phyloP scores from a whole-genome alignment of 1,139 yeast genomes.

The Suhomyces maxii region DNA sequence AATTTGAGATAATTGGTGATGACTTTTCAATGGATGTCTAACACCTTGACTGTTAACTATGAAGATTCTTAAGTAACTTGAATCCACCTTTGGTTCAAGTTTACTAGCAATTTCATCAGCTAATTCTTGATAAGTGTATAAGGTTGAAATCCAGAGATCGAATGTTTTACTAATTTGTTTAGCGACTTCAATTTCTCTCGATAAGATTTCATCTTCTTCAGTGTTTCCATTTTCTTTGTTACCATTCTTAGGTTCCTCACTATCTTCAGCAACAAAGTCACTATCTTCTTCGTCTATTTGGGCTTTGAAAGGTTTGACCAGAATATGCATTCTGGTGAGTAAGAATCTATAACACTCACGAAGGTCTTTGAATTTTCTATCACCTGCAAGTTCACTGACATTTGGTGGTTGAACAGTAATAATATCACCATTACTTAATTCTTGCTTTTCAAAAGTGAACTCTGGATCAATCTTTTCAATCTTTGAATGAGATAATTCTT shows the following conservation, averaged over 20 bases:
- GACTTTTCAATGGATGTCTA: conserved; percentile 48
- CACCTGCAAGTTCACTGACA: conserved; percentile 20
- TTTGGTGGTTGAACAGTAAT: conserved; percentile 53
- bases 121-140: conserved; percentile 58
- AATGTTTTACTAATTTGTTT: conserved; percentile 32
- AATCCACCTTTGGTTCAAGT: conserved; percentile 50
- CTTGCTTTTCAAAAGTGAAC: conserved; percentile 59
- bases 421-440: conserved; percentile 78
- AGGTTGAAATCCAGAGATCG: conserved; percentile 70
- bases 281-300: conserved; percentile 51
- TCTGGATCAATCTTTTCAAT: conserved; percentile 50
- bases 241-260: conserved; percentile 10
- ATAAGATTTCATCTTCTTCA: conserved; percentile 11
- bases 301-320: conserved; percentile 48
- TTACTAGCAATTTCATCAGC: conserved; percentile 57
- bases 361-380: conserved; percentile 31
- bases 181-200: conserved; percentile 18
- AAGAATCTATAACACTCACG: conserved; percentile 63
- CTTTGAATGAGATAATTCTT: conserved; percentile 69
- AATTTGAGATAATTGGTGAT: conserved; percentile 42
- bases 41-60: conserved; percentile 57
- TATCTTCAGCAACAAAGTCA: conserved; percentile 32
- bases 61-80: conserved; percentile 65
- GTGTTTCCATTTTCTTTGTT: conserved; percentile 12
- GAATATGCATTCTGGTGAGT: conserved; percentile 64